phyloP scores from a whole-genome alignment of 2,329 filamentous ascomycete species.

The Talaromyces albobiverticillius region DNA sequence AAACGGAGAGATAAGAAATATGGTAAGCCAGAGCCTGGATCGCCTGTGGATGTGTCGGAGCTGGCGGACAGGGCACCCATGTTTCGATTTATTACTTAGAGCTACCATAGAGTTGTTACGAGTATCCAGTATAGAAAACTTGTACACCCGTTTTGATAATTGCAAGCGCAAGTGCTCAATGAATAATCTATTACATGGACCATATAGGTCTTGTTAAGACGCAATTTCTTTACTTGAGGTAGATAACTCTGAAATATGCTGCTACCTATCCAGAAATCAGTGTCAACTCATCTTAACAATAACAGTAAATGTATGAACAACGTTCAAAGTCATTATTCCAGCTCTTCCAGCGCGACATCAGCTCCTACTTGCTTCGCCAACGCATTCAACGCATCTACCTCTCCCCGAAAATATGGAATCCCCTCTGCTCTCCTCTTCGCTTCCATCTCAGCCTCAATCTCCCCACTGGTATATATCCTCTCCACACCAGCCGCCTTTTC shows the following conservation, averaged over 20 bases:
- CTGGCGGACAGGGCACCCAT: conserved; percentile 5
- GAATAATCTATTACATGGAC: no score
- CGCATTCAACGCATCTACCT: not conserved
- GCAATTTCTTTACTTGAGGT: no score
- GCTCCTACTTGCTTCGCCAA: conserved; percentile 1
- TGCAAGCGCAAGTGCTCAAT: no score
- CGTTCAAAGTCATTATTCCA: no score
- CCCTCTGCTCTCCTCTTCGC: not conserved
- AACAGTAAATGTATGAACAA: no score
- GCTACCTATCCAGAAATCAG: no score
- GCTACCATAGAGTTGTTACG: not conserved
- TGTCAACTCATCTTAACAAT: no score
- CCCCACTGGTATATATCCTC: conserved; percentile 4
- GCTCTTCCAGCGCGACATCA: not conserved
- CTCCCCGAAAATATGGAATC: not conserved
- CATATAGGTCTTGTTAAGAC: no score
- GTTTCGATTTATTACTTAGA: conserved; percentile 12
- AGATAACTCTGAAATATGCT: no score
- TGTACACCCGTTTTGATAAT: not conserved
- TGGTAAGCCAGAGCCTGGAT: not conserved
- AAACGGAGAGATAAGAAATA: conserved; percentile 8
- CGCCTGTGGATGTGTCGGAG: conserved; percentile 5
- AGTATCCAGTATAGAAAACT: not conserved
- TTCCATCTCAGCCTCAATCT: conserved; percentile 3
- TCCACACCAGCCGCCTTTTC: conserved; percentile 5